These are phyloP conservation scores for Teunomyces gatunensis DNA, from an alignment of 805 yeast genomes.

Conservation along the genomic window DNA sequence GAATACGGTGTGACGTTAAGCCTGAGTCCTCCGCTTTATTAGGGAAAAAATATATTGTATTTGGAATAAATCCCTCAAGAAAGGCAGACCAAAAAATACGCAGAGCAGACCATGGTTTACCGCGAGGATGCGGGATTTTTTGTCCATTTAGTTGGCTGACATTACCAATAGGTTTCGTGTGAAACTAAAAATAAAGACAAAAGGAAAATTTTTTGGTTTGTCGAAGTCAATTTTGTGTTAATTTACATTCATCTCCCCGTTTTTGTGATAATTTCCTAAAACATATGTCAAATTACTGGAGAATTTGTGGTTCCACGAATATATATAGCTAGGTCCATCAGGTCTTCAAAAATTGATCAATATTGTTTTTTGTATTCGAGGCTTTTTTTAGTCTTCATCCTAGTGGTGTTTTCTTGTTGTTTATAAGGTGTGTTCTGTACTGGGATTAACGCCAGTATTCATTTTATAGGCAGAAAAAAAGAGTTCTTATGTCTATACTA, in stretches of 20 bases:
- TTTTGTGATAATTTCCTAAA: constrained; percentile 3
- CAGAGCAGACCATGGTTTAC: neutral
- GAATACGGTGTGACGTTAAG: neutral
- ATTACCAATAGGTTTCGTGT: neutral
- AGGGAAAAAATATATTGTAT: constrained; percentile 2
- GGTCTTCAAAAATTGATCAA: neutral
- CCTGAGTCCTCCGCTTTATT: neutral
- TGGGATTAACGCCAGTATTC: constrained; percentile 3
- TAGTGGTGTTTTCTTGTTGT: constrained; percentile 1
- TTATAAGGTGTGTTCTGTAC: constrained; percentile 3
- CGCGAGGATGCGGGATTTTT: constrained; percentile 3
- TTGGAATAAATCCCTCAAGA: constrained; percentile 2
- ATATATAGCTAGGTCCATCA: neutral
- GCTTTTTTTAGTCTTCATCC: constrained; percentile 2
- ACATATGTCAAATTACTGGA: neutral
- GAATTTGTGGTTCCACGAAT: constrained; percentile 1
- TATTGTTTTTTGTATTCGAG: neutral
- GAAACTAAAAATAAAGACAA: neutral
- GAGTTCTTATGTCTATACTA: constrained; percentile 1
- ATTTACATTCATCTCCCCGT: neutral
- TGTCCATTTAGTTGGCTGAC: neutral
- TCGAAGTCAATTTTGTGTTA: constrained; percentile 1
- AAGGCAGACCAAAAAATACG: neutral
- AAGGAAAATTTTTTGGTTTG: constrained; percentile 1
- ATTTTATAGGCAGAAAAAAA: neutral